Evolutionary conservation across 768 basidiomycete species (phyloP).

Genomic region (Auriscalpium vulgare): DNA sequence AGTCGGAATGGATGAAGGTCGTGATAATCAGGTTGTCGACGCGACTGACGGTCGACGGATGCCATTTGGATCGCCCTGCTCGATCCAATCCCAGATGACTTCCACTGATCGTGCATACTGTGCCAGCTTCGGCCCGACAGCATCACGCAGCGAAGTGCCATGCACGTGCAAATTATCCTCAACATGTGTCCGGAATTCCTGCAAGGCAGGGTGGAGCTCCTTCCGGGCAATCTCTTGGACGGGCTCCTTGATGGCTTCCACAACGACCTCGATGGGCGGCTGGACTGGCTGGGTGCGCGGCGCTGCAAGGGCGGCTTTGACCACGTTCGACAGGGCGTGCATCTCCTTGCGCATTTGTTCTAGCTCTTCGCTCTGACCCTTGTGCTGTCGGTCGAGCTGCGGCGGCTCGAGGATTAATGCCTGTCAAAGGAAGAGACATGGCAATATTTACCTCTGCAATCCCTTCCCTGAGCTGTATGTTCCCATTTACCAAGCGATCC

Average conservation of each 20-base stretch:
- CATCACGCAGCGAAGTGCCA: constrained; percentile 1
- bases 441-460: constrained; percentile 17
- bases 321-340: background rate
- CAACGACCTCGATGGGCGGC: background rate
- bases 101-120: background rate
- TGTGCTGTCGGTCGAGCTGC: background rate
- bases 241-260: background rate
- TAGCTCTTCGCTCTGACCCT: background rate
- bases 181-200: background rate
- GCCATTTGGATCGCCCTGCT: background rate
- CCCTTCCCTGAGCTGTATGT: constrained; percentile 9
- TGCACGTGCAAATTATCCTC: background rate
- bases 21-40: background rate
- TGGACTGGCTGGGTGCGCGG: background rate
- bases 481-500: constrained; percentile 12
- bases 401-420: too few species aligned
- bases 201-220: constrained; percentile 3
- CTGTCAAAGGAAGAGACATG: too few species aligned
- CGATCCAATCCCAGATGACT: background rate
- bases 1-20: background rate
- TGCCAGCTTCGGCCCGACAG: background rate
- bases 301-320: background rate
- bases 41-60: background rate
- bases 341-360: constrained; percentile 10
- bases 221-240: background rate